A percentile compares a stretch with the other conserved stretches of the same genome.
Evolutionary conservation across 345 rosid genomes (phyloP).

Genomic region (Limnanthes douglasii): DNA sequence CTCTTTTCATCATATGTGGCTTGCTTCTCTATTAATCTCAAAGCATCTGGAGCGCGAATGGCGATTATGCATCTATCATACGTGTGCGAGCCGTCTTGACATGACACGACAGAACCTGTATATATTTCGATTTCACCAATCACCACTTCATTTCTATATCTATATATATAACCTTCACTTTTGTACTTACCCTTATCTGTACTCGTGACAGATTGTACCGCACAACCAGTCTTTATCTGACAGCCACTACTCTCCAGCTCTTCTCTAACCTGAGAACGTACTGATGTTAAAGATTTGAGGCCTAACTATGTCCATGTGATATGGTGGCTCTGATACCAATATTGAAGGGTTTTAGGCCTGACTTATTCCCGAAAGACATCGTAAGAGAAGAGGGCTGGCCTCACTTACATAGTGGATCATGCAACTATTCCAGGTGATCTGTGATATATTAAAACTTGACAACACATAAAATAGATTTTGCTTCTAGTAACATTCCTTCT

Average conservation of each 20-base stretch:
- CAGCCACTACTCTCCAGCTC: conserved; percentile 36
- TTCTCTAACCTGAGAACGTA: conserved; percentile 33
- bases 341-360: no score
- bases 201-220: conserved; percentile 26
- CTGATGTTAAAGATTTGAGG: no score
- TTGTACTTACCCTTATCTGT: conserved; percentile 23
- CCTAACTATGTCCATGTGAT: no score
- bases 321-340: not conserved
- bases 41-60: conserved; percentile 45
- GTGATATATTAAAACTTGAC: no score
- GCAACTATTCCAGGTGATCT: no score
- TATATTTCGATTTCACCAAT: not conserved
- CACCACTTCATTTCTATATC: no score
- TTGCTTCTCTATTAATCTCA: conserved; percentile 28
- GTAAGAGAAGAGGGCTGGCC: no score
- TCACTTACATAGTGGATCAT: no score
- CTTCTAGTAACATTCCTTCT: no score
- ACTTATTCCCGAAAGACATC: no score
- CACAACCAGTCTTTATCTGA: conserved; percentile 25
- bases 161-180: no score
- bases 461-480: not conserved
- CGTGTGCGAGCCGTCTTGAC: conserved; percentile 16
- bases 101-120: conserved; percentile 32
- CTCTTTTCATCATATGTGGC: conserved; percentile 42
- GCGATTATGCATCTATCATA: conserved; percentile 30